Base-by-base conservation (phyloP, 768 basidiomycete species). In the Saitozyma sp. region DNA sequence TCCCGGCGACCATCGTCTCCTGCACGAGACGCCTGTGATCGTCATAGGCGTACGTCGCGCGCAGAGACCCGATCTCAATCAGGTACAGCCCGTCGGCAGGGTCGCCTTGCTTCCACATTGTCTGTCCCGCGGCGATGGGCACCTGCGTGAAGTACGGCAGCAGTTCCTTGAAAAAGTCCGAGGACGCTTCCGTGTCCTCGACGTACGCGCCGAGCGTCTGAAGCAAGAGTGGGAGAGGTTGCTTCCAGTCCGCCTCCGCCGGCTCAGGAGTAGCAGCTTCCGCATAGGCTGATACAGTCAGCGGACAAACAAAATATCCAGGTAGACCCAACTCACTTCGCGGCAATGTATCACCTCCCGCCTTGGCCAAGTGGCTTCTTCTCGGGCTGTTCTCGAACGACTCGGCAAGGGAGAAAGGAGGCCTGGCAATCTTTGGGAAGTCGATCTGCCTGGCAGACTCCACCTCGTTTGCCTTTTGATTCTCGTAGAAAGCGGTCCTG, bases 1-100 rank as follows among this genome's bases (percentile, higher is more conserved):
- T 92, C 2, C 93, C 94, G 4, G 91, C 86, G 0, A 94, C 91
- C 92, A 95, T 95, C 1, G 89, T 90, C 80, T 95, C 92, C 71
- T 90, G 88, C 54, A 92, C 86, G 6, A 80, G 76, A 29, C 85
- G 84, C 7, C 85, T 81, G 66, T 89, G 85, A 54, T 86, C 86
- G 2, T 86, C 86, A 74, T 92, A 94, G 50, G 82, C 79, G 79
- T 97, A 98, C 17, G 84, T 84, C 0, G 94, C 95, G 9, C 90
- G 83, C 40, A 99, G 82, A 40, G 92, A 85, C 8, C 95, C 95
- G 0, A 87, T 84, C 69, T 96, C 88, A 67, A 99, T 87, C 70
- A 98, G 83, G 81, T 94, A 97, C 37, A 97, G 79, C 6, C 89
- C 92, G 71, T 92, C 89, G 0, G 93, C 84, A 0, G 78, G 74